phyloP scores from a whole-genome alignment of 371 early-diverging fungal genomes.

The Actinomortierella ambigua region DNA sequence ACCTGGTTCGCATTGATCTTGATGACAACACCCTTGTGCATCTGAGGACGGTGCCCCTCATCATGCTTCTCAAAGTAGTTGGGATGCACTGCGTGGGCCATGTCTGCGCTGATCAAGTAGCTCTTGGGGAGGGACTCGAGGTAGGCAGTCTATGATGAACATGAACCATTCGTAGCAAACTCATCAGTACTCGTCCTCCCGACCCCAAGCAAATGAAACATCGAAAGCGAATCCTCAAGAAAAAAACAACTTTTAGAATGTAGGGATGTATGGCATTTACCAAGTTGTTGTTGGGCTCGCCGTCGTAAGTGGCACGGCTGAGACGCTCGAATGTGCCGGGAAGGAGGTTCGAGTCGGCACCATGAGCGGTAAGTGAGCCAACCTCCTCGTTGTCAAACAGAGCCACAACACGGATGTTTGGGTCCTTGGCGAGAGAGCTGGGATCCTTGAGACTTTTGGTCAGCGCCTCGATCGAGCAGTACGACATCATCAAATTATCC shows the following conservation, averaged over 20 bases:
- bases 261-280: too few relatives aligned
- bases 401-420: slow-evolving; percentile 84
- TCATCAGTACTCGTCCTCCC: background rate
- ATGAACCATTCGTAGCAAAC: background rate
- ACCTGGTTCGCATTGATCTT: slow-evolving; percentile 95
- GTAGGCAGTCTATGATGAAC: slow-evolving; percentile 61
- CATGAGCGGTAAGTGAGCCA: slow-evolving; percentile 94
- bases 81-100: slow-evolving; percentile 79
- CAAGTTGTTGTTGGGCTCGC: slow-evolving; percentile 15
- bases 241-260: too few relatives aligned
- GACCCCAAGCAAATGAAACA: too few relatives aligned
- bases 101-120: slow-evolving; percentile 90
- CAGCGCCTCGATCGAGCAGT: slow-evolving; percentile 76
- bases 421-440: slow-evolving; percentile 63
- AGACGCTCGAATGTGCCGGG: slow-evolving; percentile 72
- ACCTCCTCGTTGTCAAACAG: slow-evolving; percentile 98
- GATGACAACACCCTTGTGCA: slow-evolving; percentile 95
- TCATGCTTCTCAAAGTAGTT: slow-evolving; percentile 78
- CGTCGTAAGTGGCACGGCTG: slow-evolving; percentile 45
- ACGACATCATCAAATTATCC: slow-evolving; percentile 96
- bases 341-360: slow-evolving; percentile 92
- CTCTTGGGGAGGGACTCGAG: slow-evolving; percentile 87
- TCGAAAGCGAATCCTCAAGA: too few relatives aligned
- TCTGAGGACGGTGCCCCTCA: slow-evolving; percentile 86
- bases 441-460: slow-evolving; percentile 50